Percentiles rank a stretch among this genome's conserved stretches.
phyloP scores from a whole-genome alignment of 805 yeast genomes.

The Yarrowia sp. region DNA sequence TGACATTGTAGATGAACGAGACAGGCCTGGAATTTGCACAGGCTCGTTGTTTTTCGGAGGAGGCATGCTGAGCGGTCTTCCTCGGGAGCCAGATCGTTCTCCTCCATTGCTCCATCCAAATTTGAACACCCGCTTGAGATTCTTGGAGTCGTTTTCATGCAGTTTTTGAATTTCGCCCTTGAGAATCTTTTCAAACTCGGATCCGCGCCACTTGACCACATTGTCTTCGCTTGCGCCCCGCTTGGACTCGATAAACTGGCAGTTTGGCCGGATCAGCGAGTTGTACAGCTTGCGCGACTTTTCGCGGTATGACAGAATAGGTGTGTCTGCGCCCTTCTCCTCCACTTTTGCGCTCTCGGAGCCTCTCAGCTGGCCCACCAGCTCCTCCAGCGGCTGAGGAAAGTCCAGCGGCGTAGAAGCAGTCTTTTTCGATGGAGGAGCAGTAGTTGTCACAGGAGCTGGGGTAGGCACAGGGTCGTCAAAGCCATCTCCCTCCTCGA shows the following conservation, averaged over 20 bases:
- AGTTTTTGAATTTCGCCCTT: conserved; percentile 5
- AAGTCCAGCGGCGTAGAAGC: background rate
- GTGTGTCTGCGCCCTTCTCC: background rate
- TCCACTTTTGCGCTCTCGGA: background rate
- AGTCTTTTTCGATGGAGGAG: background rate
- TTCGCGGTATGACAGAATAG: conserved; percentile 2
- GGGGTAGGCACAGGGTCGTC: background rate
- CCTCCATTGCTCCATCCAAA: conserved; percentile 14
- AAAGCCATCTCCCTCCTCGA: background rate
- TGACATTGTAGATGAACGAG: background rate
- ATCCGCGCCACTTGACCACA: conserved; percentile 19
- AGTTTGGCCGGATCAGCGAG: conserved; percentile 1
- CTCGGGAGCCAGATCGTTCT: background rate
- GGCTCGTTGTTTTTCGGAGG: background rate
- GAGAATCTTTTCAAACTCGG: background rate
- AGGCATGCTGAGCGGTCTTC: conserved; percentile 17
- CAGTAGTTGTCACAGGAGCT: background rate
- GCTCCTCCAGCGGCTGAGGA: background rate
- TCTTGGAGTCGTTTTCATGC: background rate
- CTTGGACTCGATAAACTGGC: conserved; percentile 16
- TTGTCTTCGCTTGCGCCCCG: background rate
- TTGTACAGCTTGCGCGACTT: conserved; percentile 21
- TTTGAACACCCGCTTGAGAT: conserved; percentile 1
- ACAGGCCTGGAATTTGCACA: background rate
- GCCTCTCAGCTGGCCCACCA: background rate